Evolutionary conservation across 1,284 basidiomycete genomes (phyloP).

Genomic region (Baeospora myosura): DNA sequence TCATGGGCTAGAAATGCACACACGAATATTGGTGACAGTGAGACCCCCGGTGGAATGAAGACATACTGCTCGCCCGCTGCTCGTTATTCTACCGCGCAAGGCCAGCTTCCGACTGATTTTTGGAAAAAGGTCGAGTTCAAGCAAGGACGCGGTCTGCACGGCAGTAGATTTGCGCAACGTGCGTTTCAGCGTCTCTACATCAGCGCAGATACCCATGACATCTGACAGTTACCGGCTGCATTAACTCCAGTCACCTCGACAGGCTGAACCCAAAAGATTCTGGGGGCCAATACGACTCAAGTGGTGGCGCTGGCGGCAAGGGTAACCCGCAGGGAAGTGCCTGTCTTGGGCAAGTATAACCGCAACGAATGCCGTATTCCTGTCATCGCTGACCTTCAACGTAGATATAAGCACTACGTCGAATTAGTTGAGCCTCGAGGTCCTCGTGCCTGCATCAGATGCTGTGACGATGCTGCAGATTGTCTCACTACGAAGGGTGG

Average conservation of each 20-base stretch:
- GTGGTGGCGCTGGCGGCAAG: slow-evolving; percentile 33
- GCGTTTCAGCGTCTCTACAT: slow-evolving; percentile 11
- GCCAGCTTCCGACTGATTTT: slow-evolving; percentile 33
- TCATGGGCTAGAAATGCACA: slow-evolving; percentile 26
- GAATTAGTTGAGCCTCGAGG: slow-evolving; percentile 42
- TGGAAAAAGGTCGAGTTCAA: slow-evolving; percentile 39
- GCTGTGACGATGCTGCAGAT: slow-evolving; percentile 40
- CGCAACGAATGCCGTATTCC: slow-evolving; percentile 4
- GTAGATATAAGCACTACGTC: slow-evolving; percentile 43
- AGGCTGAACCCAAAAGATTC: slow-evolving; percentile 35
- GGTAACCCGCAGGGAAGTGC: slow-evolving; percentile 42
- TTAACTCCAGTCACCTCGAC: slow-evolving; percentile 30
- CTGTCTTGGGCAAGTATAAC: slow-evolving; percentile 33
- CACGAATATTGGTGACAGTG: slow-evolving; percentile 47
- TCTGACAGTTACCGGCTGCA: slow-evolving; percentile 44
- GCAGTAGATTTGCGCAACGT: slow-evolving; percentile 34
- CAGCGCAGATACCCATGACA: background rate
- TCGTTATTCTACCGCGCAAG: slow-evolving; percentile 29
- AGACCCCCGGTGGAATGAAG: slow-evolving; percentile 41
- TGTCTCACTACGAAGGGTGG: slow-evolving; percentile 37
- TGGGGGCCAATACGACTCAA: slow-evolving; percentile 48
- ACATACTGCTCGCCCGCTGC: slow-evolving; percentile 39
- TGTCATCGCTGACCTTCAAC: background rate
- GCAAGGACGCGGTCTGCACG: slow-evolving; percentile 30
- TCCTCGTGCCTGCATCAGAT: slow-evolving; percentile 41